Base-by-base conservation (phyloP, 192 early-diverging fungal genomes). In the Coemansia reversa region DNA sequence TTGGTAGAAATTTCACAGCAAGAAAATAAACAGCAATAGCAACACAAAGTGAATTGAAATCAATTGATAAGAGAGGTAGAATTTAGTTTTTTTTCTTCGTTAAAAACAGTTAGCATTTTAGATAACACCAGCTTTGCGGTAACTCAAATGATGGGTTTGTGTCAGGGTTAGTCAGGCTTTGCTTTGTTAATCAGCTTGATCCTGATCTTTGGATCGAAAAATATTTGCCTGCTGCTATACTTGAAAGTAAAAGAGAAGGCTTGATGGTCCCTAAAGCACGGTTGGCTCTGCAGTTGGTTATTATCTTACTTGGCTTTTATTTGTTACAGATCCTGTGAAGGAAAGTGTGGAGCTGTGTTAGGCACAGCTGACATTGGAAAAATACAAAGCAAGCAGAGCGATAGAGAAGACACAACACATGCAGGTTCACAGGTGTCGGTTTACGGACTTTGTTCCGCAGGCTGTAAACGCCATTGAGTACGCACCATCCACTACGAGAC, bases 401-500 rank as follows among this genome's bases (percentile, higher is more conserved):
- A 47, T 33, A 55, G 24, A 51, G 22, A 9, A 65, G 12, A 45
- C 14, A 45, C 39, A 45, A 3, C 39, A 23, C 20, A 89, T 92
- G 89, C 82, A 91, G 69, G 85, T 91, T 18, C 91, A 93, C 74
- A 79, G 91, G 61, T 90, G 90, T 79, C 88, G 93, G 72, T 95
- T 94, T 73, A 87, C 92, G 14, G 88, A 94, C 64, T 93, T 93
- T 70, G 81, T 87, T 25, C 94, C 96, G 7, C 78, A 91, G 19
- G 88, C 90, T 30, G 91, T 96, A 59, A 92, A 92, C 70, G 87
- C 91, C 20, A 84, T 98, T 55, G 80, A 88, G 54, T 91, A 92
- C 58, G 85, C 90, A 18, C 92, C 93, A 18, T 56, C 47, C n/a
- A 84, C 88, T 18, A 70, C 78, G 3, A 63, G 49, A 30, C 65